These are phyloP conservation scores for Kwoniella heveanensis DNA, from an alignment of 768 basidiomycete genomes.

Conservation along the genomic window DNA sequence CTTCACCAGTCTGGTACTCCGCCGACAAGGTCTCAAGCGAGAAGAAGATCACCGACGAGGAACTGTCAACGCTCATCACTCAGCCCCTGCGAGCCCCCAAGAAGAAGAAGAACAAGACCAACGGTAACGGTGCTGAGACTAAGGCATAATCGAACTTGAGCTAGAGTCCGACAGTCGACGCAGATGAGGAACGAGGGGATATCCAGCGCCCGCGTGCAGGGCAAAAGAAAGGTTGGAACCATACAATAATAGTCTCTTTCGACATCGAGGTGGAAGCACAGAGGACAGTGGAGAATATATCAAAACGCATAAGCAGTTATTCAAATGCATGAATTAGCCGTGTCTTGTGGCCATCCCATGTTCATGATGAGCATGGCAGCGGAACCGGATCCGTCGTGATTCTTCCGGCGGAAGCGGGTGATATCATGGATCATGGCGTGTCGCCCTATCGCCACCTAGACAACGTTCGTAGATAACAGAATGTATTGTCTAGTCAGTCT, in stretches of 20 bases:
- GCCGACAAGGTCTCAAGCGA: slow-evolving; percentile 82
- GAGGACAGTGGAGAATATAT: background rate
- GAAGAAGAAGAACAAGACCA: slow-evolving; percentile 87
- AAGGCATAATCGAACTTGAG: background rate
- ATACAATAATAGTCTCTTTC: background rate
- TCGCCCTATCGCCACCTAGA: too few relatives aligned
- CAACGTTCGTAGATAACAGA: too few relatives aligned
- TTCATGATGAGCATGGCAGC: too few relatives aligned
- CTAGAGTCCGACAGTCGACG: too few relatives aligned
- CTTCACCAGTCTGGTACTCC: slow-evolving; percentile 90
- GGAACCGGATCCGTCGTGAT: too few relatives aligned
- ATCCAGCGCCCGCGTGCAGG: too few relatives aligned
- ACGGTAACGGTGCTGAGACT: slow-evolving; percentile 55
- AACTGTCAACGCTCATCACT: slow-evolving; percentile 74
- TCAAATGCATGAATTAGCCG: slow-evolving; percentile 2
- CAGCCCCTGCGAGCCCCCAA: slow-evolving; percentile 82
- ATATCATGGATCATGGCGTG: too few relatives aligned
- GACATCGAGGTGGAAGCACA: background rate
- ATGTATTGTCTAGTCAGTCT: too few relatives aligned
- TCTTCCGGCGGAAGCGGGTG: too few relatives aligned
- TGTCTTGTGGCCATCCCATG: background rate
- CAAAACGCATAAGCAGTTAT: slow-evolving; percentile 1
- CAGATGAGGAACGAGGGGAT: too few relatives aligned
- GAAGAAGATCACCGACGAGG: slow-evolving; percentile 85
- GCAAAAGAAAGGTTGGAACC: too few relatives aligned